Evolutionary conservation across 106 monocot species (phyloP), one percentile per base, ranked within the genome.

Genomic region (Vanilla planifolia): DNA sequence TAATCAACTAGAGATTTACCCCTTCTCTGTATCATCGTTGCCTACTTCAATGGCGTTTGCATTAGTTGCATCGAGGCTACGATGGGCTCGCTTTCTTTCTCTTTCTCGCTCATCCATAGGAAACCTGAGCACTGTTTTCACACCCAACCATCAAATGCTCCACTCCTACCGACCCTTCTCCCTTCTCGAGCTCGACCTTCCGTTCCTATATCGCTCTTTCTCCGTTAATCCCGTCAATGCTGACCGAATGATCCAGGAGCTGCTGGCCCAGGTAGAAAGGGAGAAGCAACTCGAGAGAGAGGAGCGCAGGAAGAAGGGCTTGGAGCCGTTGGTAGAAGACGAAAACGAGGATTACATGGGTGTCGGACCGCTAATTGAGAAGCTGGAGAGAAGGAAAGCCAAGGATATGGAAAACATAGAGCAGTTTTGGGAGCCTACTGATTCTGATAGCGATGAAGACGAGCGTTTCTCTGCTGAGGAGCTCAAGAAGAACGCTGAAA

Each of bases 381-480:
- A 79, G 61, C 48, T 79, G 52, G 82, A 83, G 79, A 73, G 59
- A 65, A 66, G 41, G 73, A 65, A 51, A 68, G 44, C 37, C 14
- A 68, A 72, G 60, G 73, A 74, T 3, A 15, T 45, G 5, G 74
- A 67, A 21, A 67, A 10, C 24, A 57, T 59, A 6, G 73, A 85
- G 2, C 43, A 47, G 64, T 80, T 80, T 34, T 86, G 86, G 87
- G 82, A 79, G 75, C 88, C 83, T 21, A 79, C 79, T 0, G 88
- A 88, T 43, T 73, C 88, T 15, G 88, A 88, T 56, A 79, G 79
- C 42, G 84, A 84, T n/a, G 88, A 80, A 22, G 79, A 86, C 34
- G 88, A 88, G 67, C 66, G 83, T 11, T 88, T 33, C 63, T 71
- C 83, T 17, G 65, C 44, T 3, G 79, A 79, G 6, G 79, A 83